These are phyloP conservation scores for Peronospora farinosa DNA, from an alignment of 352 stramenopile genomes.

Conservation along the genomic window DNA sequence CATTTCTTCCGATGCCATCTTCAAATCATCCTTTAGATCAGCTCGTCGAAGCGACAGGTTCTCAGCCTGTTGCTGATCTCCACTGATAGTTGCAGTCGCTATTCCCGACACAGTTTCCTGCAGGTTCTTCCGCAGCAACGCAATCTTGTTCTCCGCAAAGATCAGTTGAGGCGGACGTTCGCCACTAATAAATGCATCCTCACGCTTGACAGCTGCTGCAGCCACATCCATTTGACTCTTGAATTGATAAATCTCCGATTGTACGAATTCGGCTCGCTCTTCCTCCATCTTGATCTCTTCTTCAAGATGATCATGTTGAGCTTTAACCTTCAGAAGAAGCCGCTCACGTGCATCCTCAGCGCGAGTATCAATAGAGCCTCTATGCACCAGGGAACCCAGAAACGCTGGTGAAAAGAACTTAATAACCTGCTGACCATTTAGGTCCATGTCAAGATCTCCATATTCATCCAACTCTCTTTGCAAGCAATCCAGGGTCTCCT, in stretches of 20 bases:
- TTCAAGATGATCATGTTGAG: conserved; percentile 43
- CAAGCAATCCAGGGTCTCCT: conserved; percentile 49
- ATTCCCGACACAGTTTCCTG: conserved; percentile 59
- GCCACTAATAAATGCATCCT: conserved; percentile 76
- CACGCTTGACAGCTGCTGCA: conserved; percentile 53
- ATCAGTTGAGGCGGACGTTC: conserved; percentile 72
- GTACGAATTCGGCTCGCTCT: conserved; percentile 40
- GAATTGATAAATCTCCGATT: conserved; percentile 66
- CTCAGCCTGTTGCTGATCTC: conserved; percentile 51
- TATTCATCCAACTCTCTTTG: conserved; percentile 65
- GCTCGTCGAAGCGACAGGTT: conserved; percentile 60
- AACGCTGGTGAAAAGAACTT: conserved; percentile 71
- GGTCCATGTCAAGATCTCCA: conserved; percentile 48
- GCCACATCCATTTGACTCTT: conserved; percentile 59
- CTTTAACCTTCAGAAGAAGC: conserved; percentile 53
- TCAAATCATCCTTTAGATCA: conserved; percentile 62
- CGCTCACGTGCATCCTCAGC: conserved; percentile 52
- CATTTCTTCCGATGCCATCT: conserved; percentile 63
- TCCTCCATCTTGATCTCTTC: conserved; percentile 59
- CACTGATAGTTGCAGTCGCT: conserved; percentile 41
- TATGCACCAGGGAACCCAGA: conserved; percentile 49
- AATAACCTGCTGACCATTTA: conserved; percentile 34
- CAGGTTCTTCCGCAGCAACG: conserved; percentile 57
- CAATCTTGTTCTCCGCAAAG: conserved; percentile 72
- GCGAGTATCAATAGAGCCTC: conserved; percentile 56